These are phyloP conservation scores for Carallia brachiata DNA, from an alignment of 345 rosid genomes.

Conservation along the genomic window DNA sequence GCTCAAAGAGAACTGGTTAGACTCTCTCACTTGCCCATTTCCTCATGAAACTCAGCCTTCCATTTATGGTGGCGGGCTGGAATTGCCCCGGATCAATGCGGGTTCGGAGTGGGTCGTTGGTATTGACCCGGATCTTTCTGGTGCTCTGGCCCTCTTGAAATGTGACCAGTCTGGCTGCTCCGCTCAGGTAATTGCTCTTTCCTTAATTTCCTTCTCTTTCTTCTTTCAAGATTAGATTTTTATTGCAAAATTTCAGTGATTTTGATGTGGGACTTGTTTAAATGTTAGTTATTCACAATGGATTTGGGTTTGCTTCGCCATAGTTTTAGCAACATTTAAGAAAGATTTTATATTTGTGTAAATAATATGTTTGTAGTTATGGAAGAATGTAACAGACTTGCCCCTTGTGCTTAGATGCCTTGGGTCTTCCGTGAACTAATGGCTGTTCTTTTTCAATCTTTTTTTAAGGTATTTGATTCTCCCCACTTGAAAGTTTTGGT, in stretches of 20 bases:
- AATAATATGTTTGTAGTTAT: background rate
- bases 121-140: constrained; percentile 80
- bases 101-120: constrained; percentile 64
- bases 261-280: no score
- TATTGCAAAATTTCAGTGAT: no score
- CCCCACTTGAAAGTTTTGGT: constrained; percentile 66
- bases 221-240: background rate
- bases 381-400: background rate
- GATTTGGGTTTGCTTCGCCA: background rate
- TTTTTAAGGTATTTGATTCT: constrained; percentile 72
- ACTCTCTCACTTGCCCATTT: constrained; percentile 51
- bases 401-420: background rate
- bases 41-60: background rate
- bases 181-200: constrained; percentile 47
- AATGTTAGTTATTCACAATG: background rate
- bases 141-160: constrained; percentile 71
- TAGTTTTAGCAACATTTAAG: background rate
- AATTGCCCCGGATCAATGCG: constrained; percentile 13
- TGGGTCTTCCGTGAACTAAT: background rate
- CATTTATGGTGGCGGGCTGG: background rate
- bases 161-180: constrained; percentile 43
- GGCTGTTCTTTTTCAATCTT: background rate
- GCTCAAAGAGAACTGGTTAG: constrained; percentile 60
- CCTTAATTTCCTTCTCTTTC: background rate
- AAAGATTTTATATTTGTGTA: background rate